Evolutionary conservation across 495 filamentous ascomycete species (phyloP).

Genomic region (Neurospora sp.): DNA sequence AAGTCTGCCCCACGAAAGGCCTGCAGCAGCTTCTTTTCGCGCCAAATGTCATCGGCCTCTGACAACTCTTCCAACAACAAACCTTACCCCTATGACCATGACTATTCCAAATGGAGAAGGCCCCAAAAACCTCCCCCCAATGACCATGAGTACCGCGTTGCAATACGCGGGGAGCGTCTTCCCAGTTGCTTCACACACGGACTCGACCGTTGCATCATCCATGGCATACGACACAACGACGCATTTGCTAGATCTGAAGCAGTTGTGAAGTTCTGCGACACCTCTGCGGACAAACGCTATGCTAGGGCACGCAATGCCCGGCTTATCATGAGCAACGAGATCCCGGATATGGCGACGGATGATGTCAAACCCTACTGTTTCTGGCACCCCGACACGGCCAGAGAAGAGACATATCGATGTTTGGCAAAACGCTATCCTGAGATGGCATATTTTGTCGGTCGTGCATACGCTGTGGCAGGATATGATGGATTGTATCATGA

Average conservation of each 20-base stretch:
- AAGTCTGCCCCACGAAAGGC: not conserved
- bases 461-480: constrained; percentile 12
- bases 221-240: not conserved
- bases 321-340: constrained; percentile 29
- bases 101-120: not conserved
- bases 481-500: constrained; percentile 7
- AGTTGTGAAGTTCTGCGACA: not conserved
- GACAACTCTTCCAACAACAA: too few relatives aligned
- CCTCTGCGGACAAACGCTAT: not conserved
- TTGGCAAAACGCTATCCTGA: constrained; percentile 10
- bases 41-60: not conserved
- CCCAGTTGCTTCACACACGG: not conserved
- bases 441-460: constrained; percentile 8
- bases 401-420: constrained; percentile 24
- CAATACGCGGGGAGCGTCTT: not conserved
- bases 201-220: not conserved
- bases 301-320: constrained; percentile 26
- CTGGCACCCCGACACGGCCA: constrained; percentile 29
- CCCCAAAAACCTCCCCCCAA: not conserved
- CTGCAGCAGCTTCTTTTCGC: not conserved
- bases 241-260: not conserved
- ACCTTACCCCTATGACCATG: too few relatives aligned
- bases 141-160: not conserved
- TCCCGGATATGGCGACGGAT: constrained; percentile 21
- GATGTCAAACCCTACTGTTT: constrained; percentile 33